Percentiles rank a stretch among this genome's conserved stretches.
These are phyloP conservation scores for Dovyalis caffra DNA, from an alignment of 345 rosid species.

Conservation along the genomic window DNA sequence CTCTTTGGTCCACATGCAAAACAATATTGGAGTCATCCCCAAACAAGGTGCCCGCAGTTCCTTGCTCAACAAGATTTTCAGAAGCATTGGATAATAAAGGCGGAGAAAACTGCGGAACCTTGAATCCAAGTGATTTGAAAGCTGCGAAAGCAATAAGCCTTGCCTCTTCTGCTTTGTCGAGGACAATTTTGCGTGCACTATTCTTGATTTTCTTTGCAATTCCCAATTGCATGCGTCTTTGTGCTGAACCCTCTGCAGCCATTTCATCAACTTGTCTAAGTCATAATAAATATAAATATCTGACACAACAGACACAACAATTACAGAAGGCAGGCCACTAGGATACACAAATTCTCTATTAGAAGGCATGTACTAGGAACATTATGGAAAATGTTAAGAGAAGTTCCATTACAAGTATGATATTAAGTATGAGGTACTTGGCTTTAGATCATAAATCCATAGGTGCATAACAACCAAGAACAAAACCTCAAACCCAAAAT, in stretches of 20 bases:
- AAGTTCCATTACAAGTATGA: not conserved
- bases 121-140: conserved; percentile 82
- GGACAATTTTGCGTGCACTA: conserved; percentile 92
- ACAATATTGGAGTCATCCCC: conserved; percentile 30
- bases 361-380: not conserved
- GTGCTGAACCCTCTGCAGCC: conserved; percentile 59
- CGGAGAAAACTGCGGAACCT: conserved; percentile 60
- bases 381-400: not conserved
- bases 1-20: conserved; percentile 29
- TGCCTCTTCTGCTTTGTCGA: conserved; percentile 98
- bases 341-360: not conserved
- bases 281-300: not conserved
- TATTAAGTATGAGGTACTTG: not conserved
- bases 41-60: conserved; percentile 27
- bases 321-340: not conserved
- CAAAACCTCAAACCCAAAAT: not conserved
- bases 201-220: conserved; percentile 92
- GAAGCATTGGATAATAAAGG: conserved; percentile 39
- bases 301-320: not conserved
- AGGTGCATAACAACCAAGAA: not conserved
- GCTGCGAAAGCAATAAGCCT: conserved; percentile 88
- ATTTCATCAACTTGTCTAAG: conserved; percentile 17
- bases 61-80: conserved; percentile 34
- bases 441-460: not conserved
- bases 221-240: conserved; percentile 73